A percentile compares a stretch with the other conserved stretches of the same genome.
phyloP scores from a whole-genome alignment of 2,329 filamentous ascomycete species.

The Venturia nashicola region DNA sequence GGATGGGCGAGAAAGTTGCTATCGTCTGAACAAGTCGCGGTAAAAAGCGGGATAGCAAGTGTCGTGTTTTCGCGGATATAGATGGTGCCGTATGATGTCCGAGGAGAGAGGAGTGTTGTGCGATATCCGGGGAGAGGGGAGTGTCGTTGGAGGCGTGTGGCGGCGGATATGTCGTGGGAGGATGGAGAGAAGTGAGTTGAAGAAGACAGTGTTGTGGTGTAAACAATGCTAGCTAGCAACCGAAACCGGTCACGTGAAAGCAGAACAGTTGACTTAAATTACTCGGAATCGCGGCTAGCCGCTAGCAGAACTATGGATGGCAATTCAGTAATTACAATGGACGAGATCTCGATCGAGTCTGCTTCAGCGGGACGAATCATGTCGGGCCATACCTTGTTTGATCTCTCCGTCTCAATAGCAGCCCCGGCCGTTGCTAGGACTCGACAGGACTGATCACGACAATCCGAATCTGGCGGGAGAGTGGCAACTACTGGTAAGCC shows the following conservation, averaged over 20 bases:
- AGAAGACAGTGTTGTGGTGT: background rate
- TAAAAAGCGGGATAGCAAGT: background rate
- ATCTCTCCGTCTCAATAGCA: background rate
- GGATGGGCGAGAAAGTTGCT: background rate
- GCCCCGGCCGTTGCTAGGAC: no score
- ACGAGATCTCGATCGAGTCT: background rate
- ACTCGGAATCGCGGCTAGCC: background rate
- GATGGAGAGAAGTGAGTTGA: background rate
- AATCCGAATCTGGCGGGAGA: no score
- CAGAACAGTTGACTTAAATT: background rate
- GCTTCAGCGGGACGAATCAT: background rate
- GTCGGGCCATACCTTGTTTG: no score
- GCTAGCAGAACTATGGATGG: background rate
- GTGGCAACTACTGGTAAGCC: no score
- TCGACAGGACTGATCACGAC: no score
- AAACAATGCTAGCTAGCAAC: background rate
- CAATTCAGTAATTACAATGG: background rate
- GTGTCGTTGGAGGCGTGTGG: background rate
- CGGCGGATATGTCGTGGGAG: background rate
- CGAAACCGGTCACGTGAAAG: background rate
- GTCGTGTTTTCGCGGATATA: background rate
- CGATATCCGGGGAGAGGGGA: background rate
- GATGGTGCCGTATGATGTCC: background rate
- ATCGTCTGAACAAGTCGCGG: background rate
- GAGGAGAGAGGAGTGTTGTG: background rate